A percentile compares a stretch with the other conserved stretches of the same genome.
Conservation (phyloP, 176 grass and related monocot species). For the Pontederia crassipes region DNA sequence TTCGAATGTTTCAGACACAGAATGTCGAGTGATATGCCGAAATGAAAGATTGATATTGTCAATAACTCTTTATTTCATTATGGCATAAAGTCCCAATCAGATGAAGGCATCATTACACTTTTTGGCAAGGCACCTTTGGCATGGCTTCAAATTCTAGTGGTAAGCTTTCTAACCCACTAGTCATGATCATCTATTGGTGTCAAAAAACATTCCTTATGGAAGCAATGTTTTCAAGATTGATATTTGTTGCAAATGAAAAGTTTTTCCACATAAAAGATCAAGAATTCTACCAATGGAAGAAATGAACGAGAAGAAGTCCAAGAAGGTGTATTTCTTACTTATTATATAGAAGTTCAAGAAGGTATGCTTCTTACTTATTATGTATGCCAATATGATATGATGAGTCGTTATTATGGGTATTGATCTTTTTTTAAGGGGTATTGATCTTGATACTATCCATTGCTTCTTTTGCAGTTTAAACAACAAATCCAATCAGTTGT, state of each 20-base stretch:
- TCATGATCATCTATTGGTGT: background rate
- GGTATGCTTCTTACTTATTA: background rate
- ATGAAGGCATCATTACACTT: conserved; percentile 52
- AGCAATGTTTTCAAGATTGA: conserved; percentile 22
- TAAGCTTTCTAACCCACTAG: conserved; percentile 22
- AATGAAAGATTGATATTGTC: conserved; percentile 63
- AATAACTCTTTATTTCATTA: conserved; percentile 24
- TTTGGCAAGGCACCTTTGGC: conserved; percentile 67
- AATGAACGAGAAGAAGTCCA: conserved; percentile 62
- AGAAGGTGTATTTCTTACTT: conserved; percentile 31
- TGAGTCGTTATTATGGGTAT: background rate
- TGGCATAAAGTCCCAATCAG: conserved; percentile 24
- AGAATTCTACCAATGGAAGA: conserved; percentile 55
- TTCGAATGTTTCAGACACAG: conserved; percentile 43
- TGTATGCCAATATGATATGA: background rate
- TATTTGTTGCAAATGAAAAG: conserved; percentile 41
- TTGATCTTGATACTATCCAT: background rate
- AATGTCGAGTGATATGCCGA: conserved; percentile 67
- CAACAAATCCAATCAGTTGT: conserved; percentile 55
- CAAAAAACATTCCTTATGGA: background rate
- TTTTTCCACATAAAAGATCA: conserved; percentile 57
- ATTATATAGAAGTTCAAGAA: too few species aligned
- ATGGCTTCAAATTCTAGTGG: conserved; percentile 48
- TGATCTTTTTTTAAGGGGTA: too few species aligned
- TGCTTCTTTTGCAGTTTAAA: conserved; percentile 57